Evolutionary conservation across 1,284 basidiomycete genomes (phyloP).

Genomic region (Ustilago bromivora): DNA sequence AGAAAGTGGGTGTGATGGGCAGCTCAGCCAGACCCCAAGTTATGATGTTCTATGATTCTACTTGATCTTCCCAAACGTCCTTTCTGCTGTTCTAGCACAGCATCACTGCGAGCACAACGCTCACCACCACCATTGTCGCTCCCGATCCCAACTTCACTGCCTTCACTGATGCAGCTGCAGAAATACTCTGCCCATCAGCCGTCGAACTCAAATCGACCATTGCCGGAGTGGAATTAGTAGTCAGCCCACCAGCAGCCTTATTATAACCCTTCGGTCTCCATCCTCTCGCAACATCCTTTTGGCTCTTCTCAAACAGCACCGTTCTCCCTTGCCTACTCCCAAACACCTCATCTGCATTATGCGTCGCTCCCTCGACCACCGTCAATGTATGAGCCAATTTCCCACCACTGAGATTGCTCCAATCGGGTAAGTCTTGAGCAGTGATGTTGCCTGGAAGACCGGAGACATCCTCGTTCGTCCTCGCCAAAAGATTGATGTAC

Average conservation of each 20-base stretch:
- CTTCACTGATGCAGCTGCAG: background rate
- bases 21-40: constrained; percentile 1
- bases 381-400: constrained; percentile 54
- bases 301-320: constrained; percentile 54
- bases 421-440: constrained; percentile 53
- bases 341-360: constrained; percentile 62
- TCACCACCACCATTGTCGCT: background rate
- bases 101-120: background rate
- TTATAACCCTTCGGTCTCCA: constrained; percentile 63
- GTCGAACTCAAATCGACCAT: background rate
- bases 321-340: constrained; percentile 54
- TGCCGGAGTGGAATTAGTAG: background rate
- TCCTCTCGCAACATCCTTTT: constrained; percentile 49
- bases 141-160: background rate
- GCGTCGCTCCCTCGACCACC: constrained; percentile 60
- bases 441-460: constrained; percentile 59
- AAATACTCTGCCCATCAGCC: background rate
- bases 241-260: background rate
- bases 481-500: constrained; percentile 64
- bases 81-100: background rate
- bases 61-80: background rate
- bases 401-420: constrained; percentile 50
- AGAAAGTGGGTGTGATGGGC: background rate
- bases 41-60: background rate
- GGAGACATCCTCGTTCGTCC: constrained; percentile 54